Evolutionary conservation across 129 eudicot genomes (phyloP), one percentile per base, ranked within the genome.

Genomic region (Glebionis coronaria): DNA sequence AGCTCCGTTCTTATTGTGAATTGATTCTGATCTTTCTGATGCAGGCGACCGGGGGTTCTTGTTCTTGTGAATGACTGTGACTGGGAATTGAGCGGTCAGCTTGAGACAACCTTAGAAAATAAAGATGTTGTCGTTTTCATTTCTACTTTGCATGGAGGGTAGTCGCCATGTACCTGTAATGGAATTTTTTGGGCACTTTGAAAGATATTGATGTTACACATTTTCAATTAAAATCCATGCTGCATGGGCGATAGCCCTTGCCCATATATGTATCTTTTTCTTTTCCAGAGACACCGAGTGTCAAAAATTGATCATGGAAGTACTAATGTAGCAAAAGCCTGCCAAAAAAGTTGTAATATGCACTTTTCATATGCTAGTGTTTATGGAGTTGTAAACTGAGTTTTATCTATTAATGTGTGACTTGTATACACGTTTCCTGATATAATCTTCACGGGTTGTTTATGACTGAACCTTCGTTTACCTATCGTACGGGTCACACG

Each of bases 71-170:
- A 92, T 31, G 96, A 92, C 58, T 88, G 96, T 20, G 98, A 88
- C 65, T 92, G 98, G 98, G 98, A 92, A 74, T 81, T 88, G 68
- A 92, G 90, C 9, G 96, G 96, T 15, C 98, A 92, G 71, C 96
- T 92, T 50, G 98, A 92, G 23, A 92, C 98, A 11, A 73, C 80
- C 4, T 79, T 92, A 73, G 98, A 92, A 76, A 95, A 86, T 28
- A 92, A 92, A 81, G 98, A 92, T 67, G 77, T 61, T 4, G 83
- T 92, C 12, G 98, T 92, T 52, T 92, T 92, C 85, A 92, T 92
- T 19, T 92, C 98, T 23, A 92, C 98, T 44, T 74, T 92, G 73
- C 98, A 92, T 50, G 98, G 98, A n/a, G 98, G 98, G 73, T 92
- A 79, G 77, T 16, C 42, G 18, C 13, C 21, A 23, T 44, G 56